These are phyloP conservation scores for Pseudopyricularia javanii DNA, from an alignment of 2,329 filamentous ascomycete genomes.

Conservation along the genomic window DNA sequence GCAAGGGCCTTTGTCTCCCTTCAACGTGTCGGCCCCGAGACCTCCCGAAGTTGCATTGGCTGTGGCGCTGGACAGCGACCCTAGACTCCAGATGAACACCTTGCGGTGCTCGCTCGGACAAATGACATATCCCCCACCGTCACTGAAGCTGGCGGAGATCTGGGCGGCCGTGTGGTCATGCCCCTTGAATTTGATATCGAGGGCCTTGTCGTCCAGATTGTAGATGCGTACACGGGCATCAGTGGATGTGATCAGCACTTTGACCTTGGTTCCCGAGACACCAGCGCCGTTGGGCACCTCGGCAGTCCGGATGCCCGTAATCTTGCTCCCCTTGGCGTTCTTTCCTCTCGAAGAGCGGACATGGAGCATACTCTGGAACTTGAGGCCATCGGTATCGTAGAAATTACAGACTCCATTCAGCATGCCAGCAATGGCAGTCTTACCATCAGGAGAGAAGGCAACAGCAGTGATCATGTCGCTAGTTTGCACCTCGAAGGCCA, in stretches of 20 bases:
- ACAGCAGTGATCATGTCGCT: constrained; percentile 90
- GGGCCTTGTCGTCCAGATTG: constrained; percentile 68
- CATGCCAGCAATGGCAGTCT: constrained; percentile 77
- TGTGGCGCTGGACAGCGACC: constrained; percentile 7
- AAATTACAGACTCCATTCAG: constrained; percentile 78
- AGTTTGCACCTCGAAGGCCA: constrained; percentile 67
- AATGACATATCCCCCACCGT: constrained; percentile 75
- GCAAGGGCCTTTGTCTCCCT: constrained; percentile 64
- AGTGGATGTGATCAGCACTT: constrained; percentile 85
- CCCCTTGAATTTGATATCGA: constrained; percentile 84
- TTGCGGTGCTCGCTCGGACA: constrained; percentile 88
- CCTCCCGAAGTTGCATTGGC: neutral
- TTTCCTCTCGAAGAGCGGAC: constrained; percentile 87
- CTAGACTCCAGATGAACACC: constrained; percentile 81
- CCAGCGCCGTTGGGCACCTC: constrained; percentile 5
- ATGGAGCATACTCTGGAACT: constrained; percentile 73
- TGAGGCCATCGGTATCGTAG: constrained; percentile 85
- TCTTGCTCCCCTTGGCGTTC: constrained; percentile 94
- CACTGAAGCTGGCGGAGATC: constrained; percentile 79
- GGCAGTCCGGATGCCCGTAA: constrained; percentile 75
- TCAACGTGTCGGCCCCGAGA: constrained; percentile 13
- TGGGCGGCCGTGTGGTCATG: constrained; percentile 85
- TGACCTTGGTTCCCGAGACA: constrained; percentile 28
- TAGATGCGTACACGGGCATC: constrained; percentile 88
- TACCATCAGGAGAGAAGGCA: constrained; percentile 85